Conservation (phyloP, 2,329 filamentous ascomycete genomes). For the Sphaerostilbella broomeana region DNA sequence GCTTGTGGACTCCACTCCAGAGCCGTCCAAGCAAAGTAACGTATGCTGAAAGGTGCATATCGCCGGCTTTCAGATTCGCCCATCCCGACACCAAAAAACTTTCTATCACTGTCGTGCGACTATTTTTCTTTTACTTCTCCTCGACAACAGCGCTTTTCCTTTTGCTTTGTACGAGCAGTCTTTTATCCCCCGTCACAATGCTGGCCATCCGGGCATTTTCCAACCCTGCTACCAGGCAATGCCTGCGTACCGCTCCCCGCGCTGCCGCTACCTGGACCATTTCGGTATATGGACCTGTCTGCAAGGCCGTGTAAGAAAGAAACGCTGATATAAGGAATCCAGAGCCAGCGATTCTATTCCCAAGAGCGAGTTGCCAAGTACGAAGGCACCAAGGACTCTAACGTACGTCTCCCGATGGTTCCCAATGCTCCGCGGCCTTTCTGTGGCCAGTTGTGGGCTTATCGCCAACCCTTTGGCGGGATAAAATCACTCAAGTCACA, state of each 20-base stretch:
- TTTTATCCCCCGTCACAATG: constrained; percentile 53
- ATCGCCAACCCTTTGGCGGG: constrained; percentile 19
- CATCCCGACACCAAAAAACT: constrained; percentile 15
- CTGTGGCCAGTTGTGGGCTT: constrained; percentile 2
- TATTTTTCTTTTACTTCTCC: constrained; percentile 17
- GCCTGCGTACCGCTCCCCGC: constrained; percentile 62
- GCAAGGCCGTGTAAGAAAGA: not conserved
- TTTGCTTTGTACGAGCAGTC: constrained; percentile 16
- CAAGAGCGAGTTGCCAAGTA: constrained; percentile 82
- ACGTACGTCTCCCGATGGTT: constrained; percentile 53
- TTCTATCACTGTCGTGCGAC: constrained; percentile 12
- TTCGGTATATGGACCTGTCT: constrained; percentile 25
- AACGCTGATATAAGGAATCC: constrained; percentile 1
- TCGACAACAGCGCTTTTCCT: constrained; percentile 18
- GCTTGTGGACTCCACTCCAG: constrained; percentile 13
- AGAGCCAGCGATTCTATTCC: constrained; percentile 58
- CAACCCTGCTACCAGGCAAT: constrained; percentile 69
- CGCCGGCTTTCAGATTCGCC: constrained; percentile 16
- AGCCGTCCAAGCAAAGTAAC: constrained; percentile 12
- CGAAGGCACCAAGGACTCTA: constrained; percentile 78
- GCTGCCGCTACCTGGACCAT: constrained; percentile 37
- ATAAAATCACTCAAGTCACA: constrained; percentile 37
- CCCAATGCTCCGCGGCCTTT: constrained; percentile 17
- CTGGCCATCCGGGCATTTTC: constrained; percentile 73
- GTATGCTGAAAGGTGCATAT: constrained; percentile 13